Conservation (phyloP, 768 basidiomycete genomes). For the Tricholoma sp. region DNA sequence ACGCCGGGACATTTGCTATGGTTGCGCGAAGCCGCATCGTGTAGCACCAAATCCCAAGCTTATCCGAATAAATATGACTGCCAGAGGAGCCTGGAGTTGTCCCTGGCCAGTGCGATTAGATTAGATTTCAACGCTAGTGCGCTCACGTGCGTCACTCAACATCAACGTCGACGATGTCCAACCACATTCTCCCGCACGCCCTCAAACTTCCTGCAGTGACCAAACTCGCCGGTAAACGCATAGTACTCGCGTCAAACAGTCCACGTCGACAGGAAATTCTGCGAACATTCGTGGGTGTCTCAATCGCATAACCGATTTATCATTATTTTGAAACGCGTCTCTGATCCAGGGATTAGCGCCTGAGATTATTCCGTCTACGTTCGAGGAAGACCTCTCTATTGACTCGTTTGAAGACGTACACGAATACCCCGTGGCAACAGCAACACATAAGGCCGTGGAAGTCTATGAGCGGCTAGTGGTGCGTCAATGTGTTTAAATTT, state of each 20-base stretch:
- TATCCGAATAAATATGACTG: too few relatives aligned
- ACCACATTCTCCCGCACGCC: constrained; percentile 61
- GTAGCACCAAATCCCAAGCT: too few relatives aligned
- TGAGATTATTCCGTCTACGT: constrained; percentile 44
- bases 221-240: constrained; percentile 69
- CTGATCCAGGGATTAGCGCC: constrained; percentile 32
- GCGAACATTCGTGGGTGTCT: constrained; percentile 57
- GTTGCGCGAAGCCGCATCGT: constrained; percentile 60
- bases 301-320: background rate
- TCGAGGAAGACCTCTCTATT: constrained; percentile 72
- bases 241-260: constrained; percentile 84
- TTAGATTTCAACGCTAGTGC: background rate
- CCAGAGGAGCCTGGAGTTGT: too few relatives aligned
- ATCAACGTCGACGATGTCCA: constrained; percentile 22
- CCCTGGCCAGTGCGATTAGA: too few relatives aligned
- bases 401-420: constrained; percentile 63
- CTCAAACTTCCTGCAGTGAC: constrained; percentile 55
- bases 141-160: background rate
- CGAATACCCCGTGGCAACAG: constrained; percentile 74
- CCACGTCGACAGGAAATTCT: constrained; percentile 84
- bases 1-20: constrained; percentile 52
- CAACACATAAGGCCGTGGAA: constrained; percentile 76
- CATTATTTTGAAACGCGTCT: background rate
- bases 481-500: constrained; percentile 1
- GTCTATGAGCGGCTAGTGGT: constrained; percentile 83